Conservation (phyloP, 2,329 filamentous ascomycete genomes). For the Xylaria sp. region DNA sequence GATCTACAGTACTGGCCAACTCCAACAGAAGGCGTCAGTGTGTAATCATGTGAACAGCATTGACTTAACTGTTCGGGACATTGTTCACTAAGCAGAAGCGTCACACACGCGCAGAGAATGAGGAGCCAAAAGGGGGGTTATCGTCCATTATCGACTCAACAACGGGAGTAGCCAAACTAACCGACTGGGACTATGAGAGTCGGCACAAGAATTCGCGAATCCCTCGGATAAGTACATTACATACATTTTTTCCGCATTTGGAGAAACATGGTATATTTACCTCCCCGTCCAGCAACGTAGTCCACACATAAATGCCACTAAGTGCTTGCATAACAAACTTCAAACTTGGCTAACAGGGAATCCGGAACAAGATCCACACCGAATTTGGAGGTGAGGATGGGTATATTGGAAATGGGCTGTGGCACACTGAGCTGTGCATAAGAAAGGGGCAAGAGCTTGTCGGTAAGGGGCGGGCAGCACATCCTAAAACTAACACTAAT, state of each 20-base stretch:
- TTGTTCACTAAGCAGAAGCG: neutral
- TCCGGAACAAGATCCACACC: conserved; percentile 6
- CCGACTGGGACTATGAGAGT: conserved; percentile 10
- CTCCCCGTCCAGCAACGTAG: conserved; percentile 6
- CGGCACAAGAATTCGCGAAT: conserved; percentile 8
- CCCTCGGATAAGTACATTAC: conserved; percentile 13
- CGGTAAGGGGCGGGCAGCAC: neutral
- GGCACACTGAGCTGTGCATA: neutral
- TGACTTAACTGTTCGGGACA: neutral
- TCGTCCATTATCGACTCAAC: conserved; percentile 39
- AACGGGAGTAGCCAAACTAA: conserved; percentile 19
- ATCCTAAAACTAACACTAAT: conserved; percentile 10
- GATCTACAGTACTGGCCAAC: neutral
- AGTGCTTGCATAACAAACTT: conserved; percentile 9
- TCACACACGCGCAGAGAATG: conserved; percentile 1
- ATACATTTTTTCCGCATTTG: conserved; percentile 20
- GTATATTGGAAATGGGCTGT: conserved; percentile 2
- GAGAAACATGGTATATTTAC: conserved; percentile 2
- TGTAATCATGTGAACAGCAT: neutral
- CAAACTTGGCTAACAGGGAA: conserved; percentile 2
- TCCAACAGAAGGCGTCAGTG: neutral
- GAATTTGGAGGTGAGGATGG: neutral
- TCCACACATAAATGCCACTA: conserved; percentile 5
- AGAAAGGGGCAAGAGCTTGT: neutral
- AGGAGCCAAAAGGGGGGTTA: conserved; percentile 36